Evolutionary conservation across 805 yeast genomes (phyloP).

Genomic region (Kuraishia floccosa): DNA sequence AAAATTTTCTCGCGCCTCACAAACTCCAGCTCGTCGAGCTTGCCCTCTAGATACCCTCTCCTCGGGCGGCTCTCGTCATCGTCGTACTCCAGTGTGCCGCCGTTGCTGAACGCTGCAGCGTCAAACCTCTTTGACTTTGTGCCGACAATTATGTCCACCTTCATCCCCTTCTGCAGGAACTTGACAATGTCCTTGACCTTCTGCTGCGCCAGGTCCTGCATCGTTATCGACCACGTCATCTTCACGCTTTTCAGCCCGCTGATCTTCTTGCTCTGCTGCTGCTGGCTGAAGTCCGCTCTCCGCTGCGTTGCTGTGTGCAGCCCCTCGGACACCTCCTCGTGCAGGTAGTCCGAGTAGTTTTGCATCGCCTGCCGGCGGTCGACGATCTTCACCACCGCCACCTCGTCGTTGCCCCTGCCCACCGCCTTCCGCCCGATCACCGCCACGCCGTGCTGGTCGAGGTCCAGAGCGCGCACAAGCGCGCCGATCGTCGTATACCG

Average conservation of each 20-base stretch:
- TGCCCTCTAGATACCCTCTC: too few relatives aligned
- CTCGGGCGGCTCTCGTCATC: too few relatives aligned
- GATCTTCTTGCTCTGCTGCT: constrained; percentile 9
- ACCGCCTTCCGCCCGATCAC: constrained; percentile 9
- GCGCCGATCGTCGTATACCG: constrained; percentile 2
- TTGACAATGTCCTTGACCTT: constrained; percentile 36
- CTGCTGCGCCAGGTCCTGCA: constrained; percentile 39
- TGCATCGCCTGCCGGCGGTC: constrained; percentile 12
- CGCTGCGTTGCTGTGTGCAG: neutral
- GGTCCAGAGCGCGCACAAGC: constrained; percentile 8
- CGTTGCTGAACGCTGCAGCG: too few relatives aligned
- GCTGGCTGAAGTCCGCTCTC: constrained; percentile 2
- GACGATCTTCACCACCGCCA: constrained; percentile 14
- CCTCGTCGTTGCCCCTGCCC: constrained; percentile 3
- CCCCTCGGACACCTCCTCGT: constrained; percentile 1
- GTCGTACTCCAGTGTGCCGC: too few relatives aligned
- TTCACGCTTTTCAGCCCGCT: constrained; percentile 31
- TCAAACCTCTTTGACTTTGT: too few relatives aligned
- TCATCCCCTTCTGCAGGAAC: constrained; percentile 30
- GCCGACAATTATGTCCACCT: constrained; percentile 28
- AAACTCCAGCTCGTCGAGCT: too few relatives aligned
- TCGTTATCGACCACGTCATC: constrained; percentile 46
- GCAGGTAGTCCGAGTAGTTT: constrained; percentile 15
- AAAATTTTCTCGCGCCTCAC: too few relatives aligned
- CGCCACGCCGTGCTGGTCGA: constrained; percentile 13